Conservation (phyloP, 495 filamentous ascomycete species). For the Xylaria sp. region DNA sequence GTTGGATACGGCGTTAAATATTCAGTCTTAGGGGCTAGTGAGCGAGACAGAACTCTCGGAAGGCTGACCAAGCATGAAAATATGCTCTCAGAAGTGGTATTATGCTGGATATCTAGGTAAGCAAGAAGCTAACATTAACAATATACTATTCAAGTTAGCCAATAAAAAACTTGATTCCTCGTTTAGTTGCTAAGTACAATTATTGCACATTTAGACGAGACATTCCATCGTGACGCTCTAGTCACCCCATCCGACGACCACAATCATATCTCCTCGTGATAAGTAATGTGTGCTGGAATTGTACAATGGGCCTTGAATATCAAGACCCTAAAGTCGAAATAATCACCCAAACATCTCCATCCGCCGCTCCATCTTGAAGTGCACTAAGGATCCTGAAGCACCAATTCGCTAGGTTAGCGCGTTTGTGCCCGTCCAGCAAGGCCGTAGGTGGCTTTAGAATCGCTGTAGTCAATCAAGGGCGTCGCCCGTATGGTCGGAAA, state of each 20-base stretch:
- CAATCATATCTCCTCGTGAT: conserved; percentile 20
- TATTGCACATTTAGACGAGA: conserved; percentile 9
- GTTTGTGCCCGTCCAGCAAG: conserved; percentile 23
- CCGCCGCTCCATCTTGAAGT: background rate
- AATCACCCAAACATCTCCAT: background rate
- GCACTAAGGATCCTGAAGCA: background rate
- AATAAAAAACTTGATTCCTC: conserved; percentile 25
- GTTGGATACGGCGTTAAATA: background rate
- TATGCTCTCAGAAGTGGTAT: background rate
- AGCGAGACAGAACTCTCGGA: background rate
- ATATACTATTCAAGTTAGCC: background rate
- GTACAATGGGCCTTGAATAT: conserved; percentile 14
- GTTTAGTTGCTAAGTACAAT: conserved; percentile 24
- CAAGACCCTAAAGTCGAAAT: background rate
- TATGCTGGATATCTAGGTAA: background rate
- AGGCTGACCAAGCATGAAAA: background rate
- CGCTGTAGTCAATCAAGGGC: background rate
- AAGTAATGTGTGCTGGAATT: conserved; percentile 7
- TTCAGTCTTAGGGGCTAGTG: background rate
- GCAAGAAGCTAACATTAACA: background rate
- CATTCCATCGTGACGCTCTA: conserved; percentile 13
- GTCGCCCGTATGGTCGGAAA: background rate
- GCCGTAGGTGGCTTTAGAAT: background rate
- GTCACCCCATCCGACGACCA: conserved; percentile 12
- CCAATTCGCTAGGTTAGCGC: conserved; percentile 1